phyloP scores from a whole-genome alignment of 345 rosid genomes.

The Trapa bicornis region DNA sequence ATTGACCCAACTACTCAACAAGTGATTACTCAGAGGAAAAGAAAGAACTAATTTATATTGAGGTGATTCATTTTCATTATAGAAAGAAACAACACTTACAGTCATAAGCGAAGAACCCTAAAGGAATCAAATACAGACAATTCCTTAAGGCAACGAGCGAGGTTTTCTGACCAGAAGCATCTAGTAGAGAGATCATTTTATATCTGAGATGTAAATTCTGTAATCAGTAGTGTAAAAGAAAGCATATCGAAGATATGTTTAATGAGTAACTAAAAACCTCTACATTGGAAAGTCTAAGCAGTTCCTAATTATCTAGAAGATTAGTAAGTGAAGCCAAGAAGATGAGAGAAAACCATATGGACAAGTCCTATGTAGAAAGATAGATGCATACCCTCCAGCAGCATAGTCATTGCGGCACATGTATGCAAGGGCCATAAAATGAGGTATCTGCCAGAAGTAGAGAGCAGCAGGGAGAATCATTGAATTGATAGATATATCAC shows the following conservation, averaged over 20 bases:
- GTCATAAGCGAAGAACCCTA: constrained; percentile 71
- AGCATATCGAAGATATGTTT: not conserved
- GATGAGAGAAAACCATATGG: not conserved
- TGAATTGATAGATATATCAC: constrained; percentile 52
- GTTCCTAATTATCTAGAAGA: too few species aligned
- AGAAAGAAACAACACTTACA: constrained; percentile 36
- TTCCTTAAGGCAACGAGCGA: constrained; percentile 75
- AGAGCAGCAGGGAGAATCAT: constrained; percentile 88
- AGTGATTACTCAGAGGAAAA: not conserved
- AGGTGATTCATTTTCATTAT: not conserved
- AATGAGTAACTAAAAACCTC: too few species aligned
- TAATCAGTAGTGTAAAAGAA: not conserved
- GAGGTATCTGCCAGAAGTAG: constrained; percentile 97
- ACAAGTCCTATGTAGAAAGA: not conserved
- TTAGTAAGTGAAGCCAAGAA: not conserved
- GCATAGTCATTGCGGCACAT: constrained; percentile 84
- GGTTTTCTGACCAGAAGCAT: constrained; percentile 70
- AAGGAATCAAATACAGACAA: constrained; percentile 78
- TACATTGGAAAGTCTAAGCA: not conserved
- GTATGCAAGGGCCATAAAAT: constrained; percentile 93
- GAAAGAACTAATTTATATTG: not conserved
- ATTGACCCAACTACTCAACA: not conserved
- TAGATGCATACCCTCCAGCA: constrained; percentile 71
- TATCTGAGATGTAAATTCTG: constrained; percentile 29
- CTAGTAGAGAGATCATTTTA: constrained; percentile 84